Evolutionary conservation across 352 stramenopile species (phyloP).

Genomic region (Phytophthora hibernalis): DNA sequence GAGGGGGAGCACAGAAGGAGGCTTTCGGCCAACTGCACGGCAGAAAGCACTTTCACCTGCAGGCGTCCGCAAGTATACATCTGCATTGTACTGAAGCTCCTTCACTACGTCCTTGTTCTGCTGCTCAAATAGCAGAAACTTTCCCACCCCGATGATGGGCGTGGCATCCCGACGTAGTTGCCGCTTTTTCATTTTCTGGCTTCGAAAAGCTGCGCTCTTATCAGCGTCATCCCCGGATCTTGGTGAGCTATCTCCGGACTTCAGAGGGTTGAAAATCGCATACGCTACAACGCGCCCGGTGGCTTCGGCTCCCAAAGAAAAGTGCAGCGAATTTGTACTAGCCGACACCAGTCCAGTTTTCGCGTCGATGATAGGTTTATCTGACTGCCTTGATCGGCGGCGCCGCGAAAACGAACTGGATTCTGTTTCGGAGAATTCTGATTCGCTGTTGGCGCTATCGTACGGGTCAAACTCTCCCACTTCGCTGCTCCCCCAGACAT

Average conservation of each 20-base stretch:
- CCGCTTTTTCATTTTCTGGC: slow-evolving; percentile 75
- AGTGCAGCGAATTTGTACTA: slow-evolving; percentile 76
- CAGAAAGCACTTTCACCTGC: slow-evolving; percentile 81
- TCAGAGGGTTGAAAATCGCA: slow-evolving; percentile 70
- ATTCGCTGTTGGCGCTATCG: slow-evolving; percentile 88
- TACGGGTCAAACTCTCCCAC: slow-evolving; percentile 57
- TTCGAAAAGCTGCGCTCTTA: slow-evolving; percentile 42
- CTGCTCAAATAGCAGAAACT: slow-evolving; percentile 89
- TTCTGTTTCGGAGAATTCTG: slow-evolving; percentile 83
- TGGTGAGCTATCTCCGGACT: slow-evolving; percentile 32
- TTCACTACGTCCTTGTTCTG: slow-evolving; percentile 93
- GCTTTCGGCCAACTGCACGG: slow-evolving; percentile 68
- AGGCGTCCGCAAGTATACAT: slow-evolving; percentile 78
- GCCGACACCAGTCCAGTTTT: slow-evolving; percentile 42
- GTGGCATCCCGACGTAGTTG: slow-evolving; percentile 77
- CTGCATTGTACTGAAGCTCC: slow-evolving; percentile 88
- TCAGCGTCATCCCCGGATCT: slow-evolving; percentile 21
- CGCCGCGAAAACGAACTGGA: slow-evolving; percentile 36
- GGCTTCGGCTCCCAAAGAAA: slow-evolving; percentile 84
- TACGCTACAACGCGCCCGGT: slow-evolving; percentile 85
- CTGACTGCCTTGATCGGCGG: slow-evolving; percentile 37
- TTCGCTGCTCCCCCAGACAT: slow-evolving; percentile 36
- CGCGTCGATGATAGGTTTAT: slow-evolving; percentile 33
- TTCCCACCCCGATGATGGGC: slow-evolving; percentile 74
- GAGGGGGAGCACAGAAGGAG: slow-evolving; percentile 54